These are phyloP conservation scores for Neofusicoccum umdonicola DNA, from an alignment of 2,329 filamentous ascomycete species.

Conservation along the genomic window DNA sequence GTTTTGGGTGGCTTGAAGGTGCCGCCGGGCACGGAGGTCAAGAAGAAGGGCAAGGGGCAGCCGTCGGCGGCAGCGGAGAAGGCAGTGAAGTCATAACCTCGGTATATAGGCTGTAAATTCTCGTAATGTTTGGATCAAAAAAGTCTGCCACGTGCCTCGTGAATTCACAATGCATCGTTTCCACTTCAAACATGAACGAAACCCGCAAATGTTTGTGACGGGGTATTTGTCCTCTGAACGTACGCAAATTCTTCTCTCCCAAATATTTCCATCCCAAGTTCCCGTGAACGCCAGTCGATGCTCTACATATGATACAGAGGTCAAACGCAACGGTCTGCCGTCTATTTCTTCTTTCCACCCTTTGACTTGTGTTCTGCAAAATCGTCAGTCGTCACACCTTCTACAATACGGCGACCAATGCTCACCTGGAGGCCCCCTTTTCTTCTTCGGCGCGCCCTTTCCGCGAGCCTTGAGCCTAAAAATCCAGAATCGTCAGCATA, in stretches of 20 bases:
- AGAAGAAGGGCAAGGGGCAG: conserved; percentile 10
- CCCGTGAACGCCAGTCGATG: conserved; percentile 9
- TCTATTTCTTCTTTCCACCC: conserved; percentile 13
- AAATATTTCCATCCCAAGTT: neutral
- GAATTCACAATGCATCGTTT: neutral
- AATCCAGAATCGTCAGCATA: neutral
- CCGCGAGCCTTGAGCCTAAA: conserved; percentile 60
- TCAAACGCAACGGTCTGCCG: neutral
- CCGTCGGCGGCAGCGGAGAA: neutral
- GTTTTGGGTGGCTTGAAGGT: conserved; percentile 71
- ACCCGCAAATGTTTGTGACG: neutral
- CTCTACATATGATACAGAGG: conserved; percentile 4
- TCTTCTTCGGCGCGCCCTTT: conserved; percentile 73
- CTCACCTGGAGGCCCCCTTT: conserved; percentile 9
- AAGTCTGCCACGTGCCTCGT: too few relatives aligned
- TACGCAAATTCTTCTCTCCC: neutral
- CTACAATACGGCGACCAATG: neutral
- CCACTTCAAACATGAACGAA: neutral
- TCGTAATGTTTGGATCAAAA: neutral
- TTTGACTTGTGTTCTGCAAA: conserved; percentile 1
- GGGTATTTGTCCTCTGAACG: neutral
- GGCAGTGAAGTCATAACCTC: neutral
- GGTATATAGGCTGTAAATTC: neutral
- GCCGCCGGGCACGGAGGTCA: conserved; percentile 47
- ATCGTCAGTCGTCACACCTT: neutral